Percentiles rank a stretch among this genome's conserved stretches.
Evolutionary conservation across 2,329 filamentous ascomycete species (phyloP).

Genomic region (Cadophora gregata): DNA sequence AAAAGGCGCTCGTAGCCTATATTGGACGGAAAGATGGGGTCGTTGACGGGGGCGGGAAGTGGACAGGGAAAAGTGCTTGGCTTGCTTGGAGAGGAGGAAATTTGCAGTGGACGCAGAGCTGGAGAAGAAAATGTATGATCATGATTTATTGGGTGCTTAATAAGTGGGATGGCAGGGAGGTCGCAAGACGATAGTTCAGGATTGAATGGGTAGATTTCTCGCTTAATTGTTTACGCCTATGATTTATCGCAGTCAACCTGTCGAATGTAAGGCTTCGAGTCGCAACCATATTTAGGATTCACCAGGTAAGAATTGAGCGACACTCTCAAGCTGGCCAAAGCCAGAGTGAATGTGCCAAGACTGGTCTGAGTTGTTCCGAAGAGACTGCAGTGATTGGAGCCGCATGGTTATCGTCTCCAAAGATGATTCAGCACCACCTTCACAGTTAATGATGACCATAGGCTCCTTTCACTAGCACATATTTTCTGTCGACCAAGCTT

Average conservation of each 20-base stretch:
- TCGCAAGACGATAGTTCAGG: slow-evolving; percentile 27
- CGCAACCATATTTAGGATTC: no score
- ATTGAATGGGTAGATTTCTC: background rate
- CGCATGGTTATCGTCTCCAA: no score
- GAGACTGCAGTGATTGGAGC: no score
- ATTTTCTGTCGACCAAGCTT: no score
- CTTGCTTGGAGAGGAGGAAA: slow-evolving; percentile 37
- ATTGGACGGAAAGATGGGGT: slow-evolving; percentile 34
- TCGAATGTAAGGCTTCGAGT: no score
- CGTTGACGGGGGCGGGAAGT: slow-evolving; percentile 32
- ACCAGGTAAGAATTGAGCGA: no score
- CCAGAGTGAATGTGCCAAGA: no score
- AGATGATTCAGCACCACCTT: no score
- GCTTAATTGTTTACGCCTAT: background rate
- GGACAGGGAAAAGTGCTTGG: slow-evolving; percentile 32
- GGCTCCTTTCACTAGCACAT: no score
- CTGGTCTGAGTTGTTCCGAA: no score
- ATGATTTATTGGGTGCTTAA: slow-evolving; percentile 33
- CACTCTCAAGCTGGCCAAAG: no score
- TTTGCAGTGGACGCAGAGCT: slow-evolving; percentile 35
- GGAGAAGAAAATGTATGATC: slow-evolving; percentile 34
- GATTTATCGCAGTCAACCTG: background rate
- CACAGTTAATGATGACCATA: no score
- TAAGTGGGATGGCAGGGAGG: slow-evolving; percentile 31
- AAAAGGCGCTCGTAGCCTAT: slow-evolving; percentile 33